Conservation (phyloP, 768 basidiomycete genomes). For the Favolaschia claudopus region DNA sequence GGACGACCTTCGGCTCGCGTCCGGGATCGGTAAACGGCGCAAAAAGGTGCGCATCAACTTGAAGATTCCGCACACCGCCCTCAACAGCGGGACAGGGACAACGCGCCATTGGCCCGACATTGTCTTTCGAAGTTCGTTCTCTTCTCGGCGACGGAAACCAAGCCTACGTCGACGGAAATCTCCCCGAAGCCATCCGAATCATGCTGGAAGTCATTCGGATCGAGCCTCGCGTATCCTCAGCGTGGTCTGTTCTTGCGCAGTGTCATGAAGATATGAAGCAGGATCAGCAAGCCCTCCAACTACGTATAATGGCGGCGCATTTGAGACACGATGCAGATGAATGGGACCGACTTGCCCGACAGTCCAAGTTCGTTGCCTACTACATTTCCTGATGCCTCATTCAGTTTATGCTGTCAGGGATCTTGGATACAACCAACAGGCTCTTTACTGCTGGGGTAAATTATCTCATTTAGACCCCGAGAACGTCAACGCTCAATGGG, state of each 20-base stretch:
- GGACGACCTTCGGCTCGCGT: constrained; percentile 76
- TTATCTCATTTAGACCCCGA: constrained; percentile 79
- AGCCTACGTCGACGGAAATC: constrained; percentile 78
- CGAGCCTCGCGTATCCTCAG: constrained; percentile 82
- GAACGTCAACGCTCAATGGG: constrained; percentile 92
- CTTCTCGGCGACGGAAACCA: constrained; percentile 90
- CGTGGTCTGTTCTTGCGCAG: constrained; percentile 90
- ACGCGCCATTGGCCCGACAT: constrained; percentile 55
- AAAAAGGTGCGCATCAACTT: constrained; percentile 50
- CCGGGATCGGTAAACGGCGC: constrained; percentile 68
- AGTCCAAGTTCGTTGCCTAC: constrained; percentile 64
- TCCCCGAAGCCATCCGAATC: constrained; percentile 73
- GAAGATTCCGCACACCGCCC: neutral
- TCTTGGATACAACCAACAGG: constrained; percentile 80
- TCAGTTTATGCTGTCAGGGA: constrained; percentile 59
- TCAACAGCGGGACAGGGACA: constrained; percentile 51
- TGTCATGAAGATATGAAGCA: constrained; percentile 81
- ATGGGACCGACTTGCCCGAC: constrained; percentile 83
- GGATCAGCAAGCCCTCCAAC: constrained; percentile 75
- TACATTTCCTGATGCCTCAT: neutral
- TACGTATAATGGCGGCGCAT: constrained; percentile 92
- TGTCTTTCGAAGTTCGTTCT: constrained; percentile 76
- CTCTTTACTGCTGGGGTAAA: constrained; percentile 91
- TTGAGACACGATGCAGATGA: constrained; percentile 82
- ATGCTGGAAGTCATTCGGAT: constrained; percentile 95